Conservation (phyloP, 1,139 yeast genomes). For the Candida sanyaensis region DNA sequence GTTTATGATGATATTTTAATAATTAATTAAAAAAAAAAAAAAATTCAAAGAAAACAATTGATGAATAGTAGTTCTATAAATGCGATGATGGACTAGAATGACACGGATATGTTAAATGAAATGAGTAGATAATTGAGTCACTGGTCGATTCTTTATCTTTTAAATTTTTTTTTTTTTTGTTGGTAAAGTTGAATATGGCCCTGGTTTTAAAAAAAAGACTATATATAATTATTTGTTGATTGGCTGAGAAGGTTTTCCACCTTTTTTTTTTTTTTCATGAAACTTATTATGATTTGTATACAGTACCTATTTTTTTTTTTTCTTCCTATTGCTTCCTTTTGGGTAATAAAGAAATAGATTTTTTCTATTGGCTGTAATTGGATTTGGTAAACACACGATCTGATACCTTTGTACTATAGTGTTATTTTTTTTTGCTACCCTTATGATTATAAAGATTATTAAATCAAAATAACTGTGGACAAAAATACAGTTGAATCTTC, state of each 20-base stretch:
- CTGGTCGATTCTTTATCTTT: not conserved
- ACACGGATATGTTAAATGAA: not conserved
- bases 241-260: constrained; percentile 1
- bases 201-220: not conserved
- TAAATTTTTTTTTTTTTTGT: not conserved
- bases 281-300: too few relatives aligned
- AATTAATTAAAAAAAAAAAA: not conserved
- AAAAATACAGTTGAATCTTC: too few relatives aligned
- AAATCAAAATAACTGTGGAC: too few relatives aligned
- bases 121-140: not conserved
- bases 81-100: too few relatives aligned
- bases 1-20: too few relatives aligned
- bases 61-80: too few relatives aligned
- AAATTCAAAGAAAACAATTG: not conserved
- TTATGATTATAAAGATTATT: too few relatives aligned
- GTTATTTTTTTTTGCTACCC: too few relatives aligned
- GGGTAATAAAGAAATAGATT: constrained; percentile 5
- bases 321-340: not conserved
- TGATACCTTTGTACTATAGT: too few relatives aligned
- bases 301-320: not conserved
- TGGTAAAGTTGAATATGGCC: not conserved
- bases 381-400: not conserved
- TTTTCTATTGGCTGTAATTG: constrained; percentile 8
- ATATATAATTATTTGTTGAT: not conserved
- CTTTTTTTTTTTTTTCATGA: not conserved